phyloP scores from a whole-genome alignment of 1,284 basidiomycete genomes.

The Pascua sp. region DNA sequence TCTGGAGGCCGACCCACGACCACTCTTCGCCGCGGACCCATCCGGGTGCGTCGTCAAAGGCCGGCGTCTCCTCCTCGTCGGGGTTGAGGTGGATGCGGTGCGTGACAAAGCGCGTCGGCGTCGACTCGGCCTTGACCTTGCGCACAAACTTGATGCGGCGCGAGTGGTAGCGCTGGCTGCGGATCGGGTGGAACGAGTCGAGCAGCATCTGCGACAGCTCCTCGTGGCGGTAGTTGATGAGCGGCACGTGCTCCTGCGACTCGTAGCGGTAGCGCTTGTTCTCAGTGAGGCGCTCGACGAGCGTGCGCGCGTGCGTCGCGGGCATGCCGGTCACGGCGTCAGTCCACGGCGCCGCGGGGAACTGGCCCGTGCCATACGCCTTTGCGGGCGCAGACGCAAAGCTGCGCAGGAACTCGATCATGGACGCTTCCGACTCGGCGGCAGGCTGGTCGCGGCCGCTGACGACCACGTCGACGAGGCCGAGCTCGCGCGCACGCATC shows the following conservation, averaged over 20 bases:
- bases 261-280: slow-evolving; percentile 38
- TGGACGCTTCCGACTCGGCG: slow-evolving; percentile 18
- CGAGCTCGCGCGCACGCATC: slow-evolving; percentile 28
- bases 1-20: slow-evolving; percentile 35
- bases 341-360: slow-evolving; percentile 26
- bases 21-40: slow-evolving; percentile 46
- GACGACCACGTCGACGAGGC: slow-evolving; percentile 43
- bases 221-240: slow-evolving; percentile 46
- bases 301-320: slow-evolving; percentile 2
- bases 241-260: slow-evolving; percentile 23
- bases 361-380: slow-evolving; percentile 4
- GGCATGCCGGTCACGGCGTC: slow-evolving; percentile 1
- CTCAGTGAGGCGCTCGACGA: slow-evolving; percentile 31
- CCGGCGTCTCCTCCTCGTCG: slow-evolving; percentile 43
- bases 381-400: slow-evolving; percentile 13
- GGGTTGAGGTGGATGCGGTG: slow-evolving; percentile 34
- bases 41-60: slow-evolving; percentile 45
- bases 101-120: slow-evolving; percentile 47
- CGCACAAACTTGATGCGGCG: slow-evolving; percentile 51
- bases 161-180: slow-evolving; percentile 48
- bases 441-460: slow-evolving; percentile 18
- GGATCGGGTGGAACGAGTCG: slow-evolving; percentile 50
- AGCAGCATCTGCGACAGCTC: slow-evolving; percentile 53
- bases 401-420: slow-evolving; percentile 26
- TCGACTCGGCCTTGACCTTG: slow-evolving; percentile 47